Percentiles rank a stretch among this genome's conserved stretches.
Conservation (phyloP, 805 yeast genomes). For the Hanseniaspora valbyensis region DNA sequence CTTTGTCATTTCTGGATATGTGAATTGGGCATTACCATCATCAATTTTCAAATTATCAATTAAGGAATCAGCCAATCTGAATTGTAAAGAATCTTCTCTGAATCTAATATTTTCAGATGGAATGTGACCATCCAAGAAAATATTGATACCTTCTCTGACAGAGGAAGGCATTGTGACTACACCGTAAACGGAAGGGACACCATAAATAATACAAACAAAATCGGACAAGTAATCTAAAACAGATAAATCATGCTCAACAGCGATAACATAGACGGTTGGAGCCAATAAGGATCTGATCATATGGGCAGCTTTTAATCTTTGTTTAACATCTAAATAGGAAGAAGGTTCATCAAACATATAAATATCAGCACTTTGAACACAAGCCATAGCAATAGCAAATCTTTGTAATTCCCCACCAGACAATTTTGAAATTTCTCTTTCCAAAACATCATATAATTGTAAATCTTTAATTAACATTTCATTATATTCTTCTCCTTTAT, state of each 20-base stretch:
- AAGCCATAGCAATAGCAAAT: constrained; percentile 94
- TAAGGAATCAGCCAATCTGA: constrained; percentile 74
- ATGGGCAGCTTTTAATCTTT: constrained; percentile 94
- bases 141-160: constrained; percentile 98
- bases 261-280: constrained; percentile 75
- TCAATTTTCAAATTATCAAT: constrained; percentile 53
- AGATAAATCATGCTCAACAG: constrained; percentile 97
- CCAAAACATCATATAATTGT: constrained; percentile 64
- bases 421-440: constrained; percentile 78
- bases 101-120: constrained; percentile 95
- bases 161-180: constrained; percentile 94
- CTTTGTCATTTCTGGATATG: constrained; percentile 73
- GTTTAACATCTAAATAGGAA: constrained; percentile 95
- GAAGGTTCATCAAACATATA: constrained; percentile 99
- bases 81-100: constrained; percentile 90
- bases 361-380: constrained; percentile 88
- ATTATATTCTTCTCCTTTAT: constrained; percentile 47
- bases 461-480: constrained; percentile 56
- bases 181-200: constrained; percentile 98
- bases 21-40: constrained; percentile 69
- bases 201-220: constrained; percentile 90
- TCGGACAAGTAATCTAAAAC: constrained; percentile 95
- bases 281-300: constrained; percentile 76
- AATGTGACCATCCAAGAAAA: constrained; percentile 94
- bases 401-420: constrained; percentile 99